phyloP scores from a whole-genome alignment of 768 basidiomycete genomes.

The Daedaleopsis nitida region DNA sequence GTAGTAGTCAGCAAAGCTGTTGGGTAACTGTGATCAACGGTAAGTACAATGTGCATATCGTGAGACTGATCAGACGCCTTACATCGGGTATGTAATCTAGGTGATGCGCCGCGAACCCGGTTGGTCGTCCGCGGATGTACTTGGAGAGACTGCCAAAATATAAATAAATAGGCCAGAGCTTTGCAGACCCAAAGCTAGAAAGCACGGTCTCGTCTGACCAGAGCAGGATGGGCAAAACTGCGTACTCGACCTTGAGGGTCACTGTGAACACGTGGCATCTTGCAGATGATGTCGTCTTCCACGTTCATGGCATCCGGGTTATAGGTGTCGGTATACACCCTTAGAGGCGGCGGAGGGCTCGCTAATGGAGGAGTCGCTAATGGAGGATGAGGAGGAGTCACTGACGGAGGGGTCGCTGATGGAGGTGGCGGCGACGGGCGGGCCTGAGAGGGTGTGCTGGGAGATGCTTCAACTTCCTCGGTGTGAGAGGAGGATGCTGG shows the following conservation, averaged over 20 bases:
- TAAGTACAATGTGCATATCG: constrained; percentile 37
- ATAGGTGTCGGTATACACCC: background rate
- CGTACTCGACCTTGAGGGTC: constrained; percentile 6
- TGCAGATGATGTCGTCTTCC: constrained; percentile 7
- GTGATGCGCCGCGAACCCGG: constrained; percentile 37
- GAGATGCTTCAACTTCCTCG: too few species aligned
- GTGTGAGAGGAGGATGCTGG: too few species aligned
- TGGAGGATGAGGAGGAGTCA: too few species aligned
- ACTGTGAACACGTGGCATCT: constrained; percentile 2
- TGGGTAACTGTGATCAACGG: constrained; percentile 23
- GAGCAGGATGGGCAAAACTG: constrained; percentile 18
- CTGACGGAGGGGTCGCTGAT: too few species aligned
- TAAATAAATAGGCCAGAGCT: constrained; percentile 43
- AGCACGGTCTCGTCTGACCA: constrained; percentile 31
- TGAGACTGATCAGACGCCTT: constrained; percentile 18
- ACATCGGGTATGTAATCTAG: constrained; percentile 20
- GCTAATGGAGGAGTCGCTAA: too few species aligned
- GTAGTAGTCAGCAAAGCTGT: background rate
- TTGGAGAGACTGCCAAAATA: constrained; percentile 44
- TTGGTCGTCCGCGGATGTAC: constrained; percentile 35
- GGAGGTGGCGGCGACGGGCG: too few species aligned
- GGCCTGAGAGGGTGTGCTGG: too few species aligned
- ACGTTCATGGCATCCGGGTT: background rate
- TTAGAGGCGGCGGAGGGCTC: background rate
- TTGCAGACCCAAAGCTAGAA: constrained; percentile 27